Evolutionary conservation across 192 early-diverging fungal species (phyloP).

Genomic region (Diversispora epigaea): DNA sequence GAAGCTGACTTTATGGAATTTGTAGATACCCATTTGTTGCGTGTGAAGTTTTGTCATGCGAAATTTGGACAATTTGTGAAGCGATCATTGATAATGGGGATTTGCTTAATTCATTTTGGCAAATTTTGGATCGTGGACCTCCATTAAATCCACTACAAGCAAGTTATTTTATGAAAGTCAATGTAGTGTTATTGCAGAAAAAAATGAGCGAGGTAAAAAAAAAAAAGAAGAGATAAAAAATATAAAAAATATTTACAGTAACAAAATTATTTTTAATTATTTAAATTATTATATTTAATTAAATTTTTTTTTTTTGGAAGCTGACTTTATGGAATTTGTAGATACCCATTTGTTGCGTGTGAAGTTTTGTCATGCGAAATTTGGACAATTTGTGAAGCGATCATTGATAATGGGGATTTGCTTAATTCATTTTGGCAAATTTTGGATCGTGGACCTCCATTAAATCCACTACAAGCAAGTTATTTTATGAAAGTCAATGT

Average conservation of each 20-base stretch:
- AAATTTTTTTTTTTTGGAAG: too few relatives aligned
- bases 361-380: constrained; percentile 80
- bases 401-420: constrained; percentile 68
- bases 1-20: neutral
- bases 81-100: constrained; percentile 67
- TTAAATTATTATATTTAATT: too few relatives aligned
- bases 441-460: constrained; percentile 71
- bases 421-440: constrained; percentile 84
- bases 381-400: constrained; percentile 74
- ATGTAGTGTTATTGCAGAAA: constrained; percentile 82
- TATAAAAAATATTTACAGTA: neutral
- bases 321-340: constrained; percentile 33
- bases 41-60: constrained; percentile 75
- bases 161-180: constrained; percentile 89
- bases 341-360: constrained; percentile 80
- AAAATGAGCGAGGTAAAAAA: constrained; percentile 77
- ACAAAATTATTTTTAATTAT: too few relatives aligned
- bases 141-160: constrained; percentile 80
- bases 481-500: constrained; percentile 92
- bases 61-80: constrained; percentile 77
- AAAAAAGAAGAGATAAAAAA: neutral
- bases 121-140: constrained; percentile 72
- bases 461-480: constrained; percentile 80
- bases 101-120: constrained; percentile 84
- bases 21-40: constrained; percentile 80